A percentile compares a stretch with the other conserved stretches of the same genome.
Evolutionary conservation across 108 stramenopile genomes (phyloP).

Genomic region (Cyclotella sp.): DNA sequence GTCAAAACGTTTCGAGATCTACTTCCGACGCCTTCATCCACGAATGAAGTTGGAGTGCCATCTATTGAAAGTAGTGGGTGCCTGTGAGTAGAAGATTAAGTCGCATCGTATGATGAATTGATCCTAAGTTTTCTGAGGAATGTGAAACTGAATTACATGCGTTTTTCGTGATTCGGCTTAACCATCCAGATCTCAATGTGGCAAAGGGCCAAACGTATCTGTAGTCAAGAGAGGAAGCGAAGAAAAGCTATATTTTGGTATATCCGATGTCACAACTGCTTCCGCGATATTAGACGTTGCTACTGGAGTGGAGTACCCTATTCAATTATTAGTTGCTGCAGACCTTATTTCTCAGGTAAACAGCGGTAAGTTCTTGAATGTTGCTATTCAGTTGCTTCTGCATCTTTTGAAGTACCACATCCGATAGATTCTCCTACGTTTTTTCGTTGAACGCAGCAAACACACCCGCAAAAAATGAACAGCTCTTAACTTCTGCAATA

Average conservation of each 20-base stretch:
- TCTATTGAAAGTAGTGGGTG: constrained; percentile 48
- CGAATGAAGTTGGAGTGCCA: constrained; percentile 1
- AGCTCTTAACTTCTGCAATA: constrained; percentile 36
- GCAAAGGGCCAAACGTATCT: constrained; percentile 50
- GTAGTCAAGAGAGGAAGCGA: constrained; percentile 25
- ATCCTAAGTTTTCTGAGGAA: too few relatives aligned
- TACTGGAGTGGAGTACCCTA: constrained; percentile 30
- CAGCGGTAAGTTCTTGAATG: constrained; percentile 26
- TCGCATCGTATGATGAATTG: neutral
- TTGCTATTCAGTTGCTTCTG: neutral
- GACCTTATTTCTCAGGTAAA: constrained; percentile 34
- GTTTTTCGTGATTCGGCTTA: neutral
- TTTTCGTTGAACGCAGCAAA: constrained; percentile 1
- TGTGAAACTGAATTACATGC: neutral
- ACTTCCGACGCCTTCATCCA: constrained; percentile 38
- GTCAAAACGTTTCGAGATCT: constrained; percentile 45
- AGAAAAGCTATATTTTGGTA: constrained; percentile 44
- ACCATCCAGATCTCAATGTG: constrained; percentile 40
- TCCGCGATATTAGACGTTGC: constrained; percentile 49
- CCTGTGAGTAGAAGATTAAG: constrained; percentile 8
- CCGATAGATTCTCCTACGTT: neutral
- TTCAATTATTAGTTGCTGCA: constrained; percentile 48
- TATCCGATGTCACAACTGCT: constrained; percentile 41
- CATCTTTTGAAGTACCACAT: neutral
- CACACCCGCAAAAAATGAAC: constrained; percentile 28